phyloP scores from a whole-genome alignment of 2,329 filamentous ascomycete genomes.

The Penicillium sp. region DNA sequence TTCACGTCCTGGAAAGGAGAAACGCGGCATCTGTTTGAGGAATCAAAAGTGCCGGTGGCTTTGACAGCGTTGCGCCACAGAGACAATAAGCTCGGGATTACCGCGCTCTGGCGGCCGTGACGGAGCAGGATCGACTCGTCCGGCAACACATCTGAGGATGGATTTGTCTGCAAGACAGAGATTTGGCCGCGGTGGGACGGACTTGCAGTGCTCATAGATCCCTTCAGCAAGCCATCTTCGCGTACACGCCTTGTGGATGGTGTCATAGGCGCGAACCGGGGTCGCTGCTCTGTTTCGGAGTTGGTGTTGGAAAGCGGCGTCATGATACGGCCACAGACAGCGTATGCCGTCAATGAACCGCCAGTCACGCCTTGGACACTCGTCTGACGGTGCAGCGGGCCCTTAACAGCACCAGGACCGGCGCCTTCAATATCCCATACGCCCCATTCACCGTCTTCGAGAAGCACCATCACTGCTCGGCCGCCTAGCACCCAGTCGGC shows the following conservation, averaged over 20 bases:
- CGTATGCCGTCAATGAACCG: conserved; percentile 41
- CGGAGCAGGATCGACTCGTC: conserved; percentile 46
- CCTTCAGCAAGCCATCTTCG: conserved; percentile 45
- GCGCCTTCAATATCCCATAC: conserved; percentile 49
- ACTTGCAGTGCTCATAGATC: conserved; percentile 25
- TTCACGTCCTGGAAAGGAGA: conserved; percentile 38
- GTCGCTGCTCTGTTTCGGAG: conserved; percentile 29
- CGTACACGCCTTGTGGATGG: conserved; percentile 47
- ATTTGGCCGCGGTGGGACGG: conserved; percentile 41
- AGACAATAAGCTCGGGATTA: conserved; percentile 43
- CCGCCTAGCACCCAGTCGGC: conserved; percentile 47
- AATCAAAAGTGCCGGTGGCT: conserved; percentile 37
- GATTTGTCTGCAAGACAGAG: conserved; percentile 38
- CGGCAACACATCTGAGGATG: conserved; percentile 32
- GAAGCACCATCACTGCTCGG: conserved; percentile 43
- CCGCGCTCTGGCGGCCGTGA: conserved; percentile 40
- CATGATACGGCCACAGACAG: conserved; percentile 40
- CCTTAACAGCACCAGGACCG: conserved; percentile 40
- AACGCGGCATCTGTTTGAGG: conserved; percentile 38
- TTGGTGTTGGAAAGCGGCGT: conserved; percentile 25
- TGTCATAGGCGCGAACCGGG: conserved; percentile 46
- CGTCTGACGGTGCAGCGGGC: conserved; percentile 37
- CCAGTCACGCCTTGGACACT: conserved; percentile 39
- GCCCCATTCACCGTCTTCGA: conserved; percentile 49
- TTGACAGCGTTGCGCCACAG: conserved; percentile 43